Evolutionary conservation across 179 eudicot genomes (phyloP), one percentile per base, ranked within the genome.

Genomic region (Silene noctiflora): DNA sequence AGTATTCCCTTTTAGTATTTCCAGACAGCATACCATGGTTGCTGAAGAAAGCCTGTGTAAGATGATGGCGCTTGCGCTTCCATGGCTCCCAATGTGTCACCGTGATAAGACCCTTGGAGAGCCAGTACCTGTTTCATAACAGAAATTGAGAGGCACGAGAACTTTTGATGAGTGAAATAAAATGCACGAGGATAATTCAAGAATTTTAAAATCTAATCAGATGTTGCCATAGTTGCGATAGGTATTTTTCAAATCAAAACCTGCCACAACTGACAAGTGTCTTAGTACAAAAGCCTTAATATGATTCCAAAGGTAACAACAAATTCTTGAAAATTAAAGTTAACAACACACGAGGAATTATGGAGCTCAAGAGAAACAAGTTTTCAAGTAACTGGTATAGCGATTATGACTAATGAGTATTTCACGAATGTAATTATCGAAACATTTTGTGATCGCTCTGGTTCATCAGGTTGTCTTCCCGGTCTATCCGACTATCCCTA

Each of bases 1-100:
- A 16, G 46, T 39, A 51, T 46, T 61, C 42, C 22, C 9, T 42
- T 24, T 27, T 2, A 72, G 64, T 67, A 51, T 35, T 17, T 33
- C 27, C 35, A 39, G 66, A 29, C 6, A 21, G 42, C 83, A 39
- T 90, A 95, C 99, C 99, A 95, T 67, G 99, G 99, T 85, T 95
- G 99, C 81, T 95, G 99, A 81, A 89, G 93, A 86, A 93, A 82
- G 44, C 97, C 95, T 19, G 99, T 95, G 77, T 87, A 95, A 51
- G 88, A 79, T 22, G 99, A 93, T 24, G 99, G 98, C 72, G 99
- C 92, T 77, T 93, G 99, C 66, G 99, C 99, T 87, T 95, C 99
- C 99, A 95, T 95, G 44, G 99, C 99, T 70, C 99, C 99, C 84
- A 95, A 84, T 29, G 99, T 95, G 81, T 95, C 99, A 80, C 99